These are phyloP conservation scores for Aspergillus fischeri DNA, from an alignment of 2,329 filamentous ascomycete genomes.

Conservation along the genomic window DNA sequence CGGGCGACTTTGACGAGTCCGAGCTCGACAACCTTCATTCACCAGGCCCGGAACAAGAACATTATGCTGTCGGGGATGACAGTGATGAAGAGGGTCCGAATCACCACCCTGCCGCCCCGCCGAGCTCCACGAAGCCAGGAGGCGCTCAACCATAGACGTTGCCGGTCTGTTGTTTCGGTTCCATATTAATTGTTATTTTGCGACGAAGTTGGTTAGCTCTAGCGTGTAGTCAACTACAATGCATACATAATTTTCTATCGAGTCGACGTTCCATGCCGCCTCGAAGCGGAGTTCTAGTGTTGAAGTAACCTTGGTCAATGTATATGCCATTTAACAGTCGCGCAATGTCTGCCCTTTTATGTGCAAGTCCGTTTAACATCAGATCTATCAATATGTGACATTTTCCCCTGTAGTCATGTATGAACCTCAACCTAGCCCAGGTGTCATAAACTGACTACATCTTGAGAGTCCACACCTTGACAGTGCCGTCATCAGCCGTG, in stretches of 20 bases:
- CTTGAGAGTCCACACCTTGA: slow-evolving; percentile 71
- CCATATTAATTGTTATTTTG: slow-evolving; percentile 5
- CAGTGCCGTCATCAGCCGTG: slow-evolving; percentile 86
- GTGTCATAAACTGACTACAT: slow-evolving; percentile 6
- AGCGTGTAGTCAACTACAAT: not conserved
- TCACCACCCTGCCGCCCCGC: slow-evolving; percentile 8
- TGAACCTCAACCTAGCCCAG: not conserved
- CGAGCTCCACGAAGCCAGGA: slow-evolving; percentile 2
- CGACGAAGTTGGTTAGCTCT: not conserved
- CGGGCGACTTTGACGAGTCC: slow-evolving; percentile 59
- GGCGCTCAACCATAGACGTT: slow-evolving; percentile 5
- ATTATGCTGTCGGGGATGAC: slow-evolving; percentile 49
- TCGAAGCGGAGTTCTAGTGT: not conserved
- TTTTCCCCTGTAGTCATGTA: not conserved
- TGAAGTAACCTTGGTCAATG: not conserved
- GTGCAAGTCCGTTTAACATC: not conserved
- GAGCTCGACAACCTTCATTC: slow-evolving; percentile 54
- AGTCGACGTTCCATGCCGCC: not conserved
- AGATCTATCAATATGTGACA: not conserved
- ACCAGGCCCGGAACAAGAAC: slow-evolving; percentile 30
- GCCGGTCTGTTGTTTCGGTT: slow-evolving; percentile 1
- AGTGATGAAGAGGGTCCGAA: slow-evolving; percentile 35
- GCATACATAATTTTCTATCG: not conserved
- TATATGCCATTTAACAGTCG: not conserved
- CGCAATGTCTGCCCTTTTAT: not conserved